Evolutionary conservation across 768 basidiomycete genomes (phyloP), one percentile per base, ranked within the genome.

Genomic region (Thelephora ganbajun): DNA sequence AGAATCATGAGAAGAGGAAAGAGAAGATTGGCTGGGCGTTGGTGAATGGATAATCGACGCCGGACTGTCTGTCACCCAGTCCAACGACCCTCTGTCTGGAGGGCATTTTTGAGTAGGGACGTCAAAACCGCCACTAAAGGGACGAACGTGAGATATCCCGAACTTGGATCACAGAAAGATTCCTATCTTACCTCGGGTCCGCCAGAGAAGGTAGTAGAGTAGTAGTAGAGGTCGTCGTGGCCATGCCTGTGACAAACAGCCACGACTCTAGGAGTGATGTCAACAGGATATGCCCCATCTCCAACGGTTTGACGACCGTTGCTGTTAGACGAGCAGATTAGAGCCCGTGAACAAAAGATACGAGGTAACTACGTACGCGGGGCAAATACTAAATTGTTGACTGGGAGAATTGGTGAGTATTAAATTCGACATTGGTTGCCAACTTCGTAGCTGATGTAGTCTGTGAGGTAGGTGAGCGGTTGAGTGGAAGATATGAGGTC

Each of bases 231-330:
- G 61, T 86, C 74, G 59, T 80, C 72, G 45, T 68, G 76, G 73
- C 85, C 88, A 61, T 88, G 77, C 56, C 86, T 69, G 52, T 83
- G 83, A 76, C 83, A 87, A 56, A 89, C 80, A 53, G 88, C 88
- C 66, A 89, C 76, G 61, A 89, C 82, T 66, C 71, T 84, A 55
- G 83, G 76, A 68, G 77, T 73, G 66, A 61, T 80, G 77, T 77
- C 75, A 69, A 73, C 73, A 69, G 71, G 69, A 65, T 71, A 72
- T 78, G 88, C 88, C 88, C 88, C 88, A 89, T 91, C 88, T 69
- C 87, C 88, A 91, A 90, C 88, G 87, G 82, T 74, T 70, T 79
- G 82, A 85, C 85, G 78, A 69, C 85, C 88, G 87, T 90, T 90
- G 88, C 88, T 91, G 63, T 35, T 56, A 68, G 45, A 19, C 33